Evolutionary conservation across 495 filamentous ascomycete genomes (phyloP).

Genomic region (Lophium mytilinum): DNA sequence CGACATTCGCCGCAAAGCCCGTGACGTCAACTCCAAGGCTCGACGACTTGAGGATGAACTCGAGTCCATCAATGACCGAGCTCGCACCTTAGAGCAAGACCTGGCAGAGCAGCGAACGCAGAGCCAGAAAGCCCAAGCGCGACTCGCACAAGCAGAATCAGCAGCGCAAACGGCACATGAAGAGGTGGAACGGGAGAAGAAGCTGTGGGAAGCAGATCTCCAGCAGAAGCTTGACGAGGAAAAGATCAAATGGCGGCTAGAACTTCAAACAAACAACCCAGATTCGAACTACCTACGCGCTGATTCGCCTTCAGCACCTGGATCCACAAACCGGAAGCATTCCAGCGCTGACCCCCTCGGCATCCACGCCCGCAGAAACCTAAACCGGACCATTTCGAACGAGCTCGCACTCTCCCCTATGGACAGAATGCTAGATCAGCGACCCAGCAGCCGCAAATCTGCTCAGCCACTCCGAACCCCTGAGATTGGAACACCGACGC

Average conservation of each 20-base stretch:
- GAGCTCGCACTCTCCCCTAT: constrained; percentile 22
- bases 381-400: constrained; percentile 20
- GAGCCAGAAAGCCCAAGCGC: constrained; percentile 53
- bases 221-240: constrained; percentile 62
- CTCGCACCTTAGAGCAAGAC: constrained; percentile 52
- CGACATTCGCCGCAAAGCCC: constrained; percentile 75
- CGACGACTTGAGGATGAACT: constrained; percentile 77
- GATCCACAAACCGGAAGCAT: constrained; percentile 21
- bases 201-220: constrained; percentile 54
- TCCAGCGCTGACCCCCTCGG: constrained; percentile 12
- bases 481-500: constrained; percentile 24
- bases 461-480: constrained; percentile 32
- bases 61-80: constrained; percentile 57
- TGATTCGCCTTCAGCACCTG: constrained; percentile 20
- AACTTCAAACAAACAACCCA: constrained; percentile 20
- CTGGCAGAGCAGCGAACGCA: constrained; percentile 54
- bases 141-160: constrained; percentile 56
- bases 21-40: constrained; percentile 67
- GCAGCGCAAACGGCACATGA: constrained; percentile 51
- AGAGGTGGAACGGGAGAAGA: constrained; percentile 63
- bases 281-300: constrained; percentile 14
- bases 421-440: constrained; percentile 27
- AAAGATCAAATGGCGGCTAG: constrained; percentile 65
- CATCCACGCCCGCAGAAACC: constrained; percentile 16
- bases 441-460: constrained; percentile 42